These are phyloP conservation scores for Emericellopsis atlantica DNA, from an alignment of 2,329 filamentous ascomycete species.

Conservation along the genomic window DNA sequence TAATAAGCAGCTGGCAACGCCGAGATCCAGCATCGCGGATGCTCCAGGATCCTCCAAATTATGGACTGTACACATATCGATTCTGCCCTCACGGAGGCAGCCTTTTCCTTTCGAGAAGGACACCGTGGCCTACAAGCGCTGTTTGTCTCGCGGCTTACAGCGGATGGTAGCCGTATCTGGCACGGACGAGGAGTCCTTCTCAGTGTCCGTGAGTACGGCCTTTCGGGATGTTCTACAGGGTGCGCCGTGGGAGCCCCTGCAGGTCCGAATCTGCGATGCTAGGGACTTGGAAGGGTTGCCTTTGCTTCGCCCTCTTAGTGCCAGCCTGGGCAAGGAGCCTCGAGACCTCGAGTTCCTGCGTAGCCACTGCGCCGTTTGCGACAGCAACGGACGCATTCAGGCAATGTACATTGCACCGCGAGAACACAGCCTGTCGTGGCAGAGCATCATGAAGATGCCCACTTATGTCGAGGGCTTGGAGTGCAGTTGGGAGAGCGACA, in stretches of 20 bases:
- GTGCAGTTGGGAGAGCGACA: slow-evolving; percentile 38
- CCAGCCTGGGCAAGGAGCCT: slow-evolving; percentile 26
- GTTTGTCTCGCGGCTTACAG: slow-evolving; percentile 46
- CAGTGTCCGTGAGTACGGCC: slow-evolving; percentile 30
- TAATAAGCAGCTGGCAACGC: slow-evolving; percentile 1
- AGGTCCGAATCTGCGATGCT: slow-evolving; percentile 44
- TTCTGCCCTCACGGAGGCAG: slow-evolving; percentile 38
- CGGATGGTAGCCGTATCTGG: slow-evolving; percentile 42
- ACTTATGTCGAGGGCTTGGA: slow-evolving; percentile 40
- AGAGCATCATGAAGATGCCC: slow-evolving; percentile 32
- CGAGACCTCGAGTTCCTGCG: slow-evolving; percentile 29
- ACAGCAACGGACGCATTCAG: slow-evolving; percentile 40
- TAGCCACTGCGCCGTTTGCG: slow-evolving; percentile 41
- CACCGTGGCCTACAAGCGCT: slow-evolving; percentile 47
- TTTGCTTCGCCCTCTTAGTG: slow-evolving; percentile 35
- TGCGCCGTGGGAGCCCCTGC: slow-evolving; percentile 43
- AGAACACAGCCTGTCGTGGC: slow-evolving; percentile 41
- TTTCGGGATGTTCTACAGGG: slow-evolving; percentile 37
- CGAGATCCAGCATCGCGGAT: neutral
- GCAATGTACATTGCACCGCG: slow-evolving; percentile 48
- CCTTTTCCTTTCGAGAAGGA: slow-evolving; percentile 51
- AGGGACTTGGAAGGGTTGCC: slow-evolving; percentile 40
- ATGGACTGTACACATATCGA: slow-evolving; percentile 49
- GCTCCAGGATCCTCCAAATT: slow-evolving; percentile 14
- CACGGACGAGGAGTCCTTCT: slow-evolving; percentile 34